Conservation (phyloP, 345 rosid species). For the Hibiscus tridactylites region DNA sequence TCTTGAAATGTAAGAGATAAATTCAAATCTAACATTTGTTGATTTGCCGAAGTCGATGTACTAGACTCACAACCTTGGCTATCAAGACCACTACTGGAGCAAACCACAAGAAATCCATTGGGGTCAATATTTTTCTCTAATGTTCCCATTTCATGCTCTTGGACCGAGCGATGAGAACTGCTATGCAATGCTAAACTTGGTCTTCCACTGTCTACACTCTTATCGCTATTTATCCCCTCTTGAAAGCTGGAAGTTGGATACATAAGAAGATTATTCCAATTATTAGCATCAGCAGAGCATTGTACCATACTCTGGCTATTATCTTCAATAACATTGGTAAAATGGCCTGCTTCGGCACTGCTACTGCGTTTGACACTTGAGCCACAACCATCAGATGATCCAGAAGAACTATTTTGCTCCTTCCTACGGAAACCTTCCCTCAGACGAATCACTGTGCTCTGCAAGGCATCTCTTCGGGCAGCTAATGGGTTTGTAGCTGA, state of each 20-base stretch:
- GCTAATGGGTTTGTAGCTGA: conserved; percentile 83
- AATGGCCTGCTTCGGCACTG: conserved; percentile 74
- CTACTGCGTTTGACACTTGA: conserved; percentile 91
- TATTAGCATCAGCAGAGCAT: conserved; percentile 38
- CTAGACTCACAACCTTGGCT: conserved; percentile 96
- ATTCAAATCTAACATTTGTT: conserved; percentile 76
- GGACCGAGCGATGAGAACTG: conserved; percentile 87
- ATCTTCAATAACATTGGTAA: conserved; percentile 53
- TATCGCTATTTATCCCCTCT: conserved; percentile 79
- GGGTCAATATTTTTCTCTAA: conserved; percentile 64
- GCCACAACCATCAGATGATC: conserved; percentile 99
- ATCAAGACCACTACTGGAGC: conserved; percentile 85
- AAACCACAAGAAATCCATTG: conserved; percentile 42
- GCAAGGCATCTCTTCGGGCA: conserved; percentile 95
- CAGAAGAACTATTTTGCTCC: conserved; percentile 82
- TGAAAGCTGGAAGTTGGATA: conserved; percentile 67
- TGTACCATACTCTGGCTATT: conserved; percentile 38
- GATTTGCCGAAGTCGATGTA: conserved; percentile 73
- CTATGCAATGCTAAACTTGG: conserved; percentile 82
- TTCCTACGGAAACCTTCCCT: conserved; percentile 96
- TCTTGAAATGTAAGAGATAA: conserved; percentile 86
- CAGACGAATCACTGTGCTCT: conserved; percentile 88
- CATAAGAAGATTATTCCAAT: conserved; percentile 45
- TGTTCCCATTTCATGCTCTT: conserved; percentile 75
- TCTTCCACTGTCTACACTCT: conserved; percentile 93